Evolutionary conservation across 768 basidiomycete species (phyloP).

Genomic region (Pluteus cervinus): DNA sequence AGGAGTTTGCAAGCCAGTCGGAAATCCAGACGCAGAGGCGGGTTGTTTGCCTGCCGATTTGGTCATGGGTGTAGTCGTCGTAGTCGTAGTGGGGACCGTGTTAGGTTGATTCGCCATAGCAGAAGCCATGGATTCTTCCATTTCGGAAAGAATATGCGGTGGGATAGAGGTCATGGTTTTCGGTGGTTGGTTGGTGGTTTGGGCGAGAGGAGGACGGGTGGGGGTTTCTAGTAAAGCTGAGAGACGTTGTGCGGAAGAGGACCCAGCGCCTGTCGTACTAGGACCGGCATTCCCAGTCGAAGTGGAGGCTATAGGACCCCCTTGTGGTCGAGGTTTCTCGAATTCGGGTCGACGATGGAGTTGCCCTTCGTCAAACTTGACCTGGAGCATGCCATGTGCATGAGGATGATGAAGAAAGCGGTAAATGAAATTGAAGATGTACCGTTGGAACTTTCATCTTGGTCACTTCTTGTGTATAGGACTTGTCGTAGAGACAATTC

Average conservation of each 20-base stretch:
- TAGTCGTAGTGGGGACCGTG: background rate
- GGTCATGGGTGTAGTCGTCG: background rate
- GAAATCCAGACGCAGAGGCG: too few species aligned
- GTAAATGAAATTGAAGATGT: slow-evolving; percentile 21
- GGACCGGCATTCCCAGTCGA: slow-evolving; percentile 6
- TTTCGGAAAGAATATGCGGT: slow-evolving; percentile 1
- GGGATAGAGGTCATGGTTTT: slow-evolving; percentile 6
- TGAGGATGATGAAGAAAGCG: background rate
- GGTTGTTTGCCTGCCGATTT: background rate
- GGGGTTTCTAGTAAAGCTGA: slow-evolving; percentile 18
- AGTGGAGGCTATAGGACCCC: slow-evolving; percentile 8
- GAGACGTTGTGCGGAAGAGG: slow-evolving; percentile 11
- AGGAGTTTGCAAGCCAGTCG: too few species aligned
- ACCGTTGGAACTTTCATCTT: slow-evolving; percentile 87
- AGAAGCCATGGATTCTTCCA: slow-evolving; percentile 17
- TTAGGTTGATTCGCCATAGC: slow-evolving; percentile 5
- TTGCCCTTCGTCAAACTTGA: slow-evolving; percentile 61
- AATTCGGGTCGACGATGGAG: slow-evolving; percentile 71
- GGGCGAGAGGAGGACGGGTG: slow-evolving; percentile 36
- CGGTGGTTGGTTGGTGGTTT: slow-evolving; percentile 10
- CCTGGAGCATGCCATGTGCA: slow-evolving; percentile 27
- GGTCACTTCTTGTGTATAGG: slow-evolving; percentile 74
- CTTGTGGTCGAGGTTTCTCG: slow-evolving; percentile 36
- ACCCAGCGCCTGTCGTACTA: slow-evolving; percentile 14
- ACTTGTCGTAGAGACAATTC: slow-evolving; percentile 96